Percentiles rank a stretch among this genome's conserved stretches.
Conservation (phyloP, 495 filamentous ascomycete species). For the Articulospora tetracladia region DNA sequence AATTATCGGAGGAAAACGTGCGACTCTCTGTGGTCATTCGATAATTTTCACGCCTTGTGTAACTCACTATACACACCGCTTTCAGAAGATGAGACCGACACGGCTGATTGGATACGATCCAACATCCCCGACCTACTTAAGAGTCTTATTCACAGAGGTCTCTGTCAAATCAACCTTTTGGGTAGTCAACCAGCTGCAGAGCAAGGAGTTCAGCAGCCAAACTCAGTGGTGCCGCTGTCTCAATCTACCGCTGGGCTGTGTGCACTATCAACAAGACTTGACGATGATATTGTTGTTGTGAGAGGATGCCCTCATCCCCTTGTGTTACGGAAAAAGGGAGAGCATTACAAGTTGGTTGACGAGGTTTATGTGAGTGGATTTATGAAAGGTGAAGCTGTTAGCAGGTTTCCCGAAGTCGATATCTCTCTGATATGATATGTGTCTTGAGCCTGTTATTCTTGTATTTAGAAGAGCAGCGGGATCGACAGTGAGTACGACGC, state of each 20-base stretch:
- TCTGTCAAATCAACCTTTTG: neutral
- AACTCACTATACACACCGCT: neutral
- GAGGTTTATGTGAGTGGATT: neutral
- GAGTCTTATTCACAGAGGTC: neutral
- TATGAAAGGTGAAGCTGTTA: conserved; percentile 1
- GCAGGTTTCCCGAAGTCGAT: neutral
- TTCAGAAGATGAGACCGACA: neutral
- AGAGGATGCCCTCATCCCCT: neutral
- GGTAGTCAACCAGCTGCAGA: no score
- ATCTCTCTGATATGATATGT: neutral
- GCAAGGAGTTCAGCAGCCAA: neutral
- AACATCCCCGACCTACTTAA: neutral
- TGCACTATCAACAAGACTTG: neutral
- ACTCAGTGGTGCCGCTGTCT: neutral
- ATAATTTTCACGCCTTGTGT: neutral
- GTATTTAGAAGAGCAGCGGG: no score
- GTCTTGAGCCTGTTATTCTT: no score
- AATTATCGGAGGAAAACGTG: neutral
- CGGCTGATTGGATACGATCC: neutral
- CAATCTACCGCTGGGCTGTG: neutral
- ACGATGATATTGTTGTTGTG: neutral
- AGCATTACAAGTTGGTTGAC: neutral
- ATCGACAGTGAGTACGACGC: no score
- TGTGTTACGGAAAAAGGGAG: neutral
- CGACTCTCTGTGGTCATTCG: neutral